Percentiles rank a stretch among this genome's conserved stretches.
Conservation (phyloP, 805 yeast species). For the Ogataea ganodermae region DNA sequence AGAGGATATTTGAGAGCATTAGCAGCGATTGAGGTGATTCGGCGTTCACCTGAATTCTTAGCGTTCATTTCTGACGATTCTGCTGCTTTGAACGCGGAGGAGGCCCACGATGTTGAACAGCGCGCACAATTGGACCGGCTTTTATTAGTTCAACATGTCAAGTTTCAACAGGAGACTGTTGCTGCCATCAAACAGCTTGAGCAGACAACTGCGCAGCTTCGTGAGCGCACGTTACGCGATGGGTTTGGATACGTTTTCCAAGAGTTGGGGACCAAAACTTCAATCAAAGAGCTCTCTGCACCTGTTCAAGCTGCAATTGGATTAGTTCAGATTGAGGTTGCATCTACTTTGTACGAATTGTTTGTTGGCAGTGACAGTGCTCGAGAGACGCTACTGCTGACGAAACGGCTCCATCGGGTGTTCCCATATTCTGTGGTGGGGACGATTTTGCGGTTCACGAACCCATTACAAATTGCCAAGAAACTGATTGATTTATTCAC, state of each 20-base stretch:
- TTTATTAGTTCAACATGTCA: constrained; percentile 60
- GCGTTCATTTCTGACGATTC: constrained; percentile 52
- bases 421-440: constrained; percentile 81
- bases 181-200: constrained; percentile 34
- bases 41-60: constrained; percentile 50
- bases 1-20: constrained; percentile 69
- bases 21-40: constrained; percentile 53
- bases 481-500: constrained; percentile 78
- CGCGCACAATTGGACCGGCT: constrained; percentile 62
- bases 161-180: constrained; percentile 62
- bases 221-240: constrained; percentile 30
- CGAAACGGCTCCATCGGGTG: constrained; percentile 68
- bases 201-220: constrained; percentile 45
- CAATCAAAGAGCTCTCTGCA: constrained; percentile 62
- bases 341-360: constrained; percentile 79
- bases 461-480: constrained; percentile 83
- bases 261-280: constrained; percentile 60
- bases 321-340: constrained; percentile 80
- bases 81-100: constrained; percentile 44
- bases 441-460: constrained; percentile 77
- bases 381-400: constrained; percentile 69
- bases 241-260: constrained; percentile 64
- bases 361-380: constrained; percentile 83
- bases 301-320: constrained; percentile 70
- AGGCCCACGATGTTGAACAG: constrained; percentile 54